phyloP scores from a whole-genome alignment of 441 rosid genomes.

The Mallotus japonicus region DNA sequence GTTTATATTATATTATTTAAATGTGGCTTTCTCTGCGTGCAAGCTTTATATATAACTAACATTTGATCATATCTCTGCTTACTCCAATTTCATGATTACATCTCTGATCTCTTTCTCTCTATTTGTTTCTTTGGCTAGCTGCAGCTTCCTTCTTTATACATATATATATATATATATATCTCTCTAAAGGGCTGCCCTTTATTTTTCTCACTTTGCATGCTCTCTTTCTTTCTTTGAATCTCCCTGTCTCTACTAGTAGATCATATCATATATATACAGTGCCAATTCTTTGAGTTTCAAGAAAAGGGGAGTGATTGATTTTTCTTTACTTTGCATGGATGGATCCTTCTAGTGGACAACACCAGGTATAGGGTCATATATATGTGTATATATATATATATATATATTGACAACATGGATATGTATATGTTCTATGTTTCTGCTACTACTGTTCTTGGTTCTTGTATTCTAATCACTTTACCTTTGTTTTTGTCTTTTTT shows the following conservation, averaged over 20 bases:
- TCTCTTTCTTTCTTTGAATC: slow-evolving; percentile 17
- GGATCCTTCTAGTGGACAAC: slow-evolving; percentile 57
- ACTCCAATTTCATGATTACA: slow-evolving; percentile 30
- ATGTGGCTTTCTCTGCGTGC: slow-evolving; percentile 33
- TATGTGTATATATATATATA: too few species aligned
- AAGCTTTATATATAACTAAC: slow-evolving; percentile 26
- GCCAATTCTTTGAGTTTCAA: not conserved
- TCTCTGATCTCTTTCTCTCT: slow-evolving; percentile 9
- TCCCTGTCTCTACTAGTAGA: too few species aligned
- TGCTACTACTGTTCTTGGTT: not conserved
- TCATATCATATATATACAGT: too few species aligned
- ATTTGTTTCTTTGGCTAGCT: not conserved
- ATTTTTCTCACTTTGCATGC: slow-evolving; percentile 14
- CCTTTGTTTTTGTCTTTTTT: not conserved
- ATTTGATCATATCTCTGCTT: slow-evolving; percentile 26
- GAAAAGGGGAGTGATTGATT: slow-evolving; percentile 1
- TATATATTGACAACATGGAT: not conserved
- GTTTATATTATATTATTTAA: not conserved
- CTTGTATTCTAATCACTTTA: too few species aligned
- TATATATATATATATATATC: not conserved
- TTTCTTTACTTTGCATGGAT: slow-evolving; percentile 39
- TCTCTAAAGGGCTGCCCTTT: slow-evolving; percentile 8
- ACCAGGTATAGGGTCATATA: slow-evolving; percentile 34
- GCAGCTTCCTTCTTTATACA: slow-evolving; percentile 24
- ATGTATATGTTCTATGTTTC: not conserved